Evolutionary conservation across 257 asterid species (phyloP), one percentile per base, ranked within the genome.

Genomic region (Cruciata laevipes): DNA sequence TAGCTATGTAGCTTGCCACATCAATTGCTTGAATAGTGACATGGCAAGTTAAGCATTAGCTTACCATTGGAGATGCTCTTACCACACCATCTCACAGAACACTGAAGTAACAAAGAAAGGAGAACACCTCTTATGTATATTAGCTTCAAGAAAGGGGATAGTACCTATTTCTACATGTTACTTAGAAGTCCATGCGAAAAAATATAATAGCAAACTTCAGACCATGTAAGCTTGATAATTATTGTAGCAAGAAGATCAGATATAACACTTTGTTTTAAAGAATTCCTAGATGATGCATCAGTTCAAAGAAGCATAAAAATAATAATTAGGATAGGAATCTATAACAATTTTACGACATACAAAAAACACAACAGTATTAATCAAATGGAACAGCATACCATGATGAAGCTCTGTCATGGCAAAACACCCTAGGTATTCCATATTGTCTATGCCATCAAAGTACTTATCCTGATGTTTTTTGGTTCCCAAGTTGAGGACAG

Each of bases 321-420:
- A 40, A 17, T 49, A 27, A 5, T 27, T 25, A 1, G 38, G 16
- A 16, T 16, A 42, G 10, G 61, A 24, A 47, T 31, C 5, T 25
- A 66, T 1, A 0, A 47, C 12, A 3, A 6, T 9, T 6, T 21
- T 7, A 20, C 9, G 13, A 3, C 23, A 47, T 3, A 25, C 21
- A 44, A 25, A 25, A 10, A 1, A 12, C 21, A 27, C 11, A 71
- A 9, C 4, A 5, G 55, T 32, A 47, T 30, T 14, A 53, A 63
- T 73, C 61, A 49, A 42, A 69, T 78, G 77, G 69, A 68, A 76
- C n/a, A 57, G 37, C 74, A 65, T 84, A 93, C 99, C 99, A 73
- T 93, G 99, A 85, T 93, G 95, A 78, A 93, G 96, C 74, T 93
- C 97, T 0, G 99, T 93, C 99, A 93, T 93, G 0, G 97, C 99